phyloP scores from a whole-genome alignment of 1,284 basidiomycete species.

The Puccinia brachypodii region DNA sequence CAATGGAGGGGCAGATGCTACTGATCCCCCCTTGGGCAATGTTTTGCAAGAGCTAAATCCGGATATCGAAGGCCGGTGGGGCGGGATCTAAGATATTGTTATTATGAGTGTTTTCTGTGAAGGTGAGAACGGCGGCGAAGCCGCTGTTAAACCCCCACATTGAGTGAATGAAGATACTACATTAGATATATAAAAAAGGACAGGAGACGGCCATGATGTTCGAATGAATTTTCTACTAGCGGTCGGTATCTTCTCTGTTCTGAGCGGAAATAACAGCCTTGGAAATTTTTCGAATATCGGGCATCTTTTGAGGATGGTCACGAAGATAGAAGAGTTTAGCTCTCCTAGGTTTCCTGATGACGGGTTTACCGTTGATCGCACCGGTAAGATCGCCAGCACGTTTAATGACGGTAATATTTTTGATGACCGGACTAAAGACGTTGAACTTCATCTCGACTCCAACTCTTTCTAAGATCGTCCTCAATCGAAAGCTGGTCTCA shows the following conservation, averaged over 20 bases:
- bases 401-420: conserved; percentile 39
- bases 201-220: too few species aligned
- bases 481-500: conserved; percentile 28
- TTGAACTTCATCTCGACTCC: conserved; percentile 40
- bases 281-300: conserved; percentile 41
- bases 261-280: conserved; percentile 23
- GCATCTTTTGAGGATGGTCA: conserved; percentile 38
- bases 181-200: too few species aligned
- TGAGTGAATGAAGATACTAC: too few species aligned
- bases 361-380: conserved; percentile 18
- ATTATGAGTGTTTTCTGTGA: too few species aligned
- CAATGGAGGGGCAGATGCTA: too few species aligned
- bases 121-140: too few species aligned
- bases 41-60: too few species aligned
- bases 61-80: too few species aligned
- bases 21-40: too few species aligned
- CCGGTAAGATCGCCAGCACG: conserved; percentile 6
- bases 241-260: background rate
- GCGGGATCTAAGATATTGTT: too few species aligned
- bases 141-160: too few species aligned
- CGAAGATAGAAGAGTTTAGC: conserved; percentile 41
- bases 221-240: too few species aligned
- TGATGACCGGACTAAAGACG: conserved; percentile 39
- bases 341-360: conserved; percentile 40
- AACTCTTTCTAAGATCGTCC: conserved; percentile 22